Conservation (phyloP, 305 asterid genomes). For the Fraxinus paxiana region DNA sequence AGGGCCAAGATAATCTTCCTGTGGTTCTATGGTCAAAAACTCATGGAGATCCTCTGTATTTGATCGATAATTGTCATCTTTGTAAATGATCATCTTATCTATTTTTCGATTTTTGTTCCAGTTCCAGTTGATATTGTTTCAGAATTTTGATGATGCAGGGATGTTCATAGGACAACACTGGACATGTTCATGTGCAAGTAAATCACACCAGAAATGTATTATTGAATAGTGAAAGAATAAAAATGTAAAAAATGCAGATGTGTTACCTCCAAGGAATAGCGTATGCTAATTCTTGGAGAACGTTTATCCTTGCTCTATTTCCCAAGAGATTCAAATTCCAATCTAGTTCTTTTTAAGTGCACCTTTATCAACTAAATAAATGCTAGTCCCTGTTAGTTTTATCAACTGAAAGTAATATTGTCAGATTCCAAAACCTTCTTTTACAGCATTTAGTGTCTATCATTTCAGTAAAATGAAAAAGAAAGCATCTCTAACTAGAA, state of each 20-base stretch:
- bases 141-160: constrained; percentile 36
- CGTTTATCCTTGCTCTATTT: neutral
- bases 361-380: neutral
- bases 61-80: constrained; percentile 28
- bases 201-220: constrained; percentile 26
- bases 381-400: neutral
- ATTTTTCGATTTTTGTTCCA: neutral
- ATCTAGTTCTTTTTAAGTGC: neutral
- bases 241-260: constrained; percentile 19
- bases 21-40: constrained; percentile 5
- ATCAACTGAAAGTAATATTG: neutral
- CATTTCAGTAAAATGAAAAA: neutral
- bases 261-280: neutral
- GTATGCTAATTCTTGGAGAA: neutral
- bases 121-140: constrained; percentile 23
- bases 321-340: neutral
- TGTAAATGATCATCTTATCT: constrained; percentile 39
- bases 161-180: constrained; percentile 30
- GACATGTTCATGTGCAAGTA: constrained; percentile 28
- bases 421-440: neutral
- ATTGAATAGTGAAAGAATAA: constrained; percentile 23
- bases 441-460: neutral
- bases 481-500: neutral
- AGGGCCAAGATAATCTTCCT: constrained; percentile 48
- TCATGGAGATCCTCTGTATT: constrained; percentile 12